Conservation (phyloP, 2,329 filamentous ascomycete genomes). For the Falciphora oryzae region DNA sequence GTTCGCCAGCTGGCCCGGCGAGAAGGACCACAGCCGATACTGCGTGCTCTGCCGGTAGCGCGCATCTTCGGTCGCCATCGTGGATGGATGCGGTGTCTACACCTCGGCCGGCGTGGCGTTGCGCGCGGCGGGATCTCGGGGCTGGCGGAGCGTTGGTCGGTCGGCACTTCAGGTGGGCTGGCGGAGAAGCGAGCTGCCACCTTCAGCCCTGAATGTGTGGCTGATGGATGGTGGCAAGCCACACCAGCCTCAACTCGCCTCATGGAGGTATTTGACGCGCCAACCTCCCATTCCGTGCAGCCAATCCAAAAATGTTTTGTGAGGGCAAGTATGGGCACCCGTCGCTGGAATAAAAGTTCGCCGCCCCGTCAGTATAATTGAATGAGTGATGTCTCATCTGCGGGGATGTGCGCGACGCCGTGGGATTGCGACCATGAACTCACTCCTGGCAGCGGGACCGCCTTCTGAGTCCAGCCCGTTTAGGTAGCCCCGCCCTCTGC, state of each 20-base stretch:
- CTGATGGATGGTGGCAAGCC: not conserved
- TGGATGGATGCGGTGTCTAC: constrained; percentile 14
- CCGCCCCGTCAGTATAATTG: too few species aligned
- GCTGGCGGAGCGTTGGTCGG: not conserved
- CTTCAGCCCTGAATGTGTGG: not conserved
- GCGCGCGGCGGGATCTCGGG: too few species aligned
- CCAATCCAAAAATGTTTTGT: too few species aligned
- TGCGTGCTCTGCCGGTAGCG: constrained; percentile 87
- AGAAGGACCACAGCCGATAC: constrained; percentile 89
- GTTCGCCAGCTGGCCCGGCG: constrained; percentile 61
- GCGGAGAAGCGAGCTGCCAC: too few species aligned
- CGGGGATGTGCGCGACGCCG: not conserved
- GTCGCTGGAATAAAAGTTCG: too few species aligned
- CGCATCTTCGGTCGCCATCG: constrained; percentile 79
- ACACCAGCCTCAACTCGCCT: not conserved
- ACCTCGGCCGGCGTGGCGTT: too few species aligned
- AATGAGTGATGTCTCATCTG: too few species aligned
- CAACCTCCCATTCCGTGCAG: too few species aligned
- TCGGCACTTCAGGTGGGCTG: not conserved
- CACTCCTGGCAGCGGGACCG: not conserved
- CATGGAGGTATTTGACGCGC: too few species aligned
- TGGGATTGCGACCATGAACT: not conserved
- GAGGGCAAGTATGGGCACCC: too few species aligned
- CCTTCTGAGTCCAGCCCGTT: not conserved
- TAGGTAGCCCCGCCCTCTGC: not conserved